phyloP scores from a whole-genome alignment of 805 yeast genomes.

The Saccharomycodes ludwigii region DNA sequence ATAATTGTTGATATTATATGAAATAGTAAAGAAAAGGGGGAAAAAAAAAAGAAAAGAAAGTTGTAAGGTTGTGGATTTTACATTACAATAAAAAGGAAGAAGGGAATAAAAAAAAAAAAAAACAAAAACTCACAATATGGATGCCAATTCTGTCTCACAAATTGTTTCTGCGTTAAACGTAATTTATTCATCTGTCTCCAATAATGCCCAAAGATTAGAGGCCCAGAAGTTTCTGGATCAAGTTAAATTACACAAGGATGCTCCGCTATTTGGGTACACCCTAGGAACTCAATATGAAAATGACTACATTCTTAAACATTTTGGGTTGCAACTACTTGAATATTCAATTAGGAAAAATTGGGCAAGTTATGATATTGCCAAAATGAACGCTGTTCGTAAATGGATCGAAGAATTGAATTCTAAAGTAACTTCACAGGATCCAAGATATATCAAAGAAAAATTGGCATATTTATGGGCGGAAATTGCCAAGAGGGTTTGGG shows the following conservation, averaged over 20 bases:
- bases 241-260: conserved; percentile 64
- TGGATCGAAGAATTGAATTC: conserved; percentile 78
- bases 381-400: conserved; percentile 51
- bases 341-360: conserved; percentile 49
- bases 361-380: conserved; percentile 43
- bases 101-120: conserved; percentile 1
- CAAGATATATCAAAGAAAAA: conserved; percentile 84
- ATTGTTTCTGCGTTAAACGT: conserved; percentile 67
- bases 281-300: conserved; percentile 56
- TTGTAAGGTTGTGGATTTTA: too few species aligned
- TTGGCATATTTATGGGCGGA: conserved; percentile 85
- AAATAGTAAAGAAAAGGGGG: too few species aligned
- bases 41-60: too few species aligned
- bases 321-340: conserved; percentile 72
- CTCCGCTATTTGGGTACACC: conserved; percentile 68
- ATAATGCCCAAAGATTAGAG: conserved; percentile 42
- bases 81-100: not conserved
- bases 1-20: too few species aligned
- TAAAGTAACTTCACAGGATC: conserved; percentile 51
- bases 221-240: conserved; percentile 62
- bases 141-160: conserved; percentile 55
- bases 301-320: conserved; percentile 72
- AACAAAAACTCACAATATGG: conserved; percentile 30
- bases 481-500: conserved; percentile 87
- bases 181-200: conserved; percentile 54